phyloP scores from a whole-genome alignment of 495 filamentous ascomycete genomes.

The Penicillium goetzii region DNA sequence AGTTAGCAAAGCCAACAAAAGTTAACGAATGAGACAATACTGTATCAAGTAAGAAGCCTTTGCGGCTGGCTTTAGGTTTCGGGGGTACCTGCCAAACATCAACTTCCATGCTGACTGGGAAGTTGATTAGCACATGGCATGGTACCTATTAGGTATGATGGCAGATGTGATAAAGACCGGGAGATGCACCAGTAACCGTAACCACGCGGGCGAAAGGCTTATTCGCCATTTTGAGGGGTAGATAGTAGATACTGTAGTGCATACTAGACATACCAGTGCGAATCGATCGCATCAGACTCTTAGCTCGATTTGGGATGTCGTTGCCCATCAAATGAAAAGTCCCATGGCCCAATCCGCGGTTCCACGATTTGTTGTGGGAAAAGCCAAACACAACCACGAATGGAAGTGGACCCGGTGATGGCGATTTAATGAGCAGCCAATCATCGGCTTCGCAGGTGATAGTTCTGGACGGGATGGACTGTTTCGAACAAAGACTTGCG shows the following conservation, averaged over 20 bases:
- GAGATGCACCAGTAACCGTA: neutral
- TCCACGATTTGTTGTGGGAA: neutral
- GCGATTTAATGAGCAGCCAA: neutral
- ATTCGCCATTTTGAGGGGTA: neutral
- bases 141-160: neutral
- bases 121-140: neutral
- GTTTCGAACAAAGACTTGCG: neutral
- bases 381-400: neutral
- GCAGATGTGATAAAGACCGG: neutral
- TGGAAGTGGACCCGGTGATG: neutral
- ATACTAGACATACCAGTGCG: neutral
- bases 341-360: neutral
- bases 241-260: no score
- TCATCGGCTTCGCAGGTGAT: neutral
- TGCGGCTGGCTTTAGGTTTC: conserved; percentile 3
- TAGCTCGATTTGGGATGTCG: neutral
- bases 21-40: neutral
- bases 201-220: neutral
- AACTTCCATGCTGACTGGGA: neutral
- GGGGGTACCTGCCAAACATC: neutral
- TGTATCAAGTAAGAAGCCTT: neutral
- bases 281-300: neutral
- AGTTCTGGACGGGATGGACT: neutral
- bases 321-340: neutral
- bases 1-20: neutral